phyloP scores from a whole-genome alignment of 768 basidiomycete species.

The Gautieria morchelliformis region DNA sequence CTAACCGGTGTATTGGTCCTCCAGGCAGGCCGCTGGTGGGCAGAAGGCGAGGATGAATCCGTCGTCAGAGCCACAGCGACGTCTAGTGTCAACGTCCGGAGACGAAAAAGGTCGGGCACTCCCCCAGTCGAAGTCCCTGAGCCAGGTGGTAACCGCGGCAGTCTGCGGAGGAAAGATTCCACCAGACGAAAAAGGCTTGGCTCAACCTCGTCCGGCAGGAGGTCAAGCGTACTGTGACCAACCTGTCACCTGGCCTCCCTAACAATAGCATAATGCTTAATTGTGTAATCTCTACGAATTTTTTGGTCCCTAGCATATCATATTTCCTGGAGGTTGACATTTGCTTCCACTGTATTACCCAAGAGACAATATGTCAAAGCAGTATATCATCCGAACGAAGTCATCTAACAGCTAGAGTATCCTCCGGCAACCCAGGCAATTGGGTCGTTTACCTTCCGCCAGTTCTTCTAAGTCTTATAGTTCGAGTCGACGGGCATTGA shows the following conservation, averaged over 20 bases:
- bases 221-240: background rate
- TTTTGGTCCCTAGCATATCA: background rate
- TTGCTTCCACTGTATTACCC: no score
- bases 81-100: background rate
- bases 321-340: background rate
- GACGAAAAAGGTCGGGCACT: background rate
- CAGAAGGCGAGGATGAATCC: conserved; percentile 52
- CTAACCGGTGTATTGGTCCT: conserved; percentile 79
- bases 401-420: no score
- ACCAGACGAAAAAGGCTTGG: background rate
- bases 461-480: background rate
- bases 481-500: background rate
- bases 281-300: background rate
- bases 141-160: background rate
- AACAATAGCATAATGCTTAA: background rate
- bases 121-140: background rate
- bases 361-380: no score
- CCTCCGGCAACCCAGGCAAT: no score
- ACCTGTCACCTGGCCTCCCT: background rate
- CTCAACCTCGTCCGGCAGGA: background rate
- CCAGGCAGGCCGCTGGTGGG: conserved; percentile 81
- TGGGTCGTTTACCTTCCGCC: no score
- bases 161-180: background rate
- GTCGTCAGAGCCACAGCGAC: background rate
- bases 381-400: no score